Evolutionary conservation across 495 filamentous ascomycete genomes (phyloP).

Genomic region (Penicillium antarcticum): DNA sequence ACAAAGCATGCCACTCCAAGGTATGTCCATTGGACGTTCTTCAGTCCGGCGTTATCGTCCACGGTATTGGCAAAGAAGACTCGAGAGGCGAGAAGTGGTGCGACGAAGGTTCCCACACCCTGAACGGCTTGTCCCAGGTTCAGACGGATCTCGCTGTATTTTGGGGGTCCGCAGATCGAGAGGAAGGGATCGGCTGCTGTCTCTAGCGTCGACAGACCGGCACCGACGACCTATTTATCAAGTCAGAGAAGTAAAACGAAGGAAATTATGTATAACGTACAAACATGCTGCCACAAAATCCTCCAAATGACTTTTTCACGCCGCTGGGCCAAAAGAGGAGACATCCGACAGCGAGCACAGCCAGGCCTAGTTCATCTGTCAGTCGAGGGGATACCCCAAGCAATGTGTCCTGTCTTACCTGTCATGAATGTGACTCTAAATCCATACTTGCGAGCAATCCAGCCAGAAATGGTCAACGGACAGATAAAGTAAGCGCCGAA

Average conservation of each 20-base stretch:
- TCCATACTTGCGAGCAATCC: slow-evolving; percentile 62
- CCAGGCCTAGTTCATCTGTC: slow-evolving; percentile 37
- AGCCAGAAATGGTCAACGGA: slow-evolving; percentile 62
- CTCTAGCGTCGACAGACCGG: slow-evolving; percentile 67
- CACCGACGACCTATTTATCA: slow-evolving; percentile 51
- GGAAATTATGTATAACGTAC: not conserved
- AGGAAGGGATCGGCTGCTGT: slow-evolving; percentile 73
- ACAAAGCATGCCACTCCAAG: slow-evolving; percentile 70
- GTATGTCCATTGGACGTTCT: slow-evolving; percentile 71
- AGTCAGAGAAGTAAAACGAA: no score
- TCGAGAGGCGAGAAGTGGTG: slow-evolving; percentile 62
- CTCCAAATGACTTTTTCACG: slow-evolving; percentile 60
- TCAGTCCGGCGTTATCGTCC: slow-evolving; percentile 46
- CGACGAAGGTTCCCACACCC: slow-evolving; percentile 57
- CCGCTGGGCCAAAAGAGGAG: slow-evolving; percentile 61
- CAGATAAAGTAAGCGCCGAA: slow-evolving; percentile 62
- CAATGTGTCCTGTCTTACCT: slow-evolving; percentile 28
- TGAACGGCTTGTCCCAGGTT: slow-evolving; percentile 67
- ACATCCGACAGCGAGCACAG: slow-evolving; percentile 59
- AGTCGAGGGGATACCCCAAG: not conserved
- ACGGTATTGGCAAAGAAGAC: slow-evolving; percentile 63
- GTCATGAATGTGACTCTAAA: slow-evolving; percentile 55
- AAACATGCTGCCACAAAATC: slow-evolving; percentile 68
- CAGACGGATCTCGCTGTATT: slow-evolving; percentile 66
- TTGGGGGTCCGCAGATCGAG: slow-evolving; percentile 64